Percentiles rank a stretch among this genome's conserved stretches.
Conservation (phyloP, 2,329 filamentous ascomycete genomes). For the Mycosphaerella arachidis region DNA sequence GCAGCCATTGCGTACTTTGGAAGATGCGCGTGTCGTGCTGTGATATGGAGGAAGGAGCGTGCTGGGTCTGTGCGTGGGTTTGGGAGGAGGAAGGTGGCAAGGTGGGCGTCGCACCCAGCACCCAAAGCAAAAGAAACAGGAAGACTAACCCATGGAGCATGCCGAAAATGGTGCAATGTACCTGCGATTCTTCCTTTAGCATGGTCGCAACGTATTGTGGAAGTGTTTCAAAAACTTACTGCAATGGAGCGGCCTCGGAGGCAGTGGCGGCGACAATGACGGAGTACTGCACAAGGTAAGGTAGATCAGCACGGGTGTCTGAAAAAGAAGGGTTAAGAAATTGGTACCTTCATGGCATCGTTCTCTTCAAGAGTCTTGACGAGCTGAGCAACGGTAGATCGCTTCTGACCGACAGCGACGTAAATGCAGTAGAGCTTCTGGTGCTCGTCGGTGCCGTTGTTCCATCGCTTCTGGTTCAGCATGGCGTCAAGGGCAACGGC, state of each 20-base stretch:
- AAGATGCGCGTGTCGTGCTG: background rate
- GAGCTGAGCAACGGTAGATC: slow-evolving; percentile 97
- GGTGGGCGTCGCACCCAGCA: background rate
- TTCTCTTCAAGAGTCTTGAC: slow-evolving; percentile 99
- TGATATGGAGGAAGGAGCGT: background rate
- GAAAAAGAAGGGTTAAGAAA: too few relatives aligned
- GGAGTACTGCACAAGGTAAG: background rate
- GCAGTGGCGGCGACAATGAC: slow-evolving; percentile 93
- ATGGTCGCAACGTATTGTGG: background rate
- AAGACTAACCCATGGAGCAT: slow-evolving; percentile 31
- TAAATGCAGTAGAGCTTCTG: slow-evolving; percentile 99
- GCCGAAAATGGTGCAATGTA: slow-evolving; percentile 72
- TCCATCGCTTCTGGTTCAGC: slow-evolving; percentile 99
- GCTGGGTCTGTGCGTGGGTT: too few relatives aligned
- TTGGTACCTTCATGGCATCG: slow-evolving; percentile 76
- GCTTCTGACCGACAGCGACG: slow-evolving; percentile 98
- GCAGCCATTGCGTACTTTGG: background rate
- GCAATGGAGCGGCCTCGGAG: slow-evolving; percentile 71
- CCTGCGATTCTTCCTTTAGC: background rate
- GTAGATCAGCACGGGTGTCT: slow-evolving; percentile 33
- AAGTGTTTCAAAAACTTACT: background rate
- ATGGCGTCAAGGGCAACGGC: slow-evolving; percentile 97
- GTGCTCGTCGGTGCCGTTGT: slow-evolving; percentile 75
- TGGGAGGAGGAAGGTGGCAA: too few relatives aligned
- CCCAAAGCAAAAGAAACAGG: background rate